Evolutionary conservation across 2,329 filamentous ascomycete genomes (phyloP).

Genomic region (Ceratocystis alfenasii): DNA sequence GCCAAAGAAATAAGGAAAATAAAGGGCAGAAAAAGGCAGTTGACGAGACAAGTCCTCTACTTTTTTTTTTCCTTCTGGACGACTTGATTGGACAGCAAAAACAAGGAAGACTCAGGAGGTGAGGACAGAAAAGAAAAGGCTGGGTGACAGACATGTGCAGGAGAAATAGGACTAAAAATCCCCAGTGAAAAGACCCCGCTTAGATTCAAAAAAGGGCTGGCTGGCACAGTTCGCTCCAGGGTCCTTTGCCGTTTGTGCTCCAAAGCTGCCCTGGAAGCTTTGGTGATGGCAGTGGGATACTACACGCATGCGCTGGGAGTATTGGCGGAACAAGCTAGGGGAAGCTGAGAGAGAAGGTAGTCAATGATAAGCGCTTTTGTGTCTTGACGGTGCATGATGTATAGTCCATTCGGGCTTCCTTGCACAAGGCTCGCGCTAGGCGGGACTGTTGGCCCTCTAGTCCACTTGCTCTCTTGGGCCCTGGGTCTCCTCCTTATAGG

Average conservation of each 20-base stretch:
- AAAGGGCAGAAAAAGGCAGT: background rate
- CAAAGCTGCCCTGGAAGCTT: background rate
- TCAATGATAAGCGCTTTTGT: too few relatives aligned
- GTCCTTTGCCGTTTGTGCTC: background rate
- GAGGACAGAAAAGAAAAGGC: background rate
- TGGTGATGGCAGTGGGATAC: background rate
- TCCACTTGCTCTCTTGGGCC: background rate
- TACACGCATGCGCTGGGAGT: background rate
- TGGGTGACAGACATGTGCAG: background rate
- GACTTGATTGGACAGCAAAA: background rate
- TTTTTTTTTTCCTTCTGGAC: background rate
- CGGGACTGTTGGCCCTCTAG: background rate
- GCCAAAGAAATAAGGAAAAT: background rate
- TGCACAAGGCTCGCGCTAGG: too few relatives aligned
- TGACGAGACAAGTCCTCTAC: too few relatives aligned
- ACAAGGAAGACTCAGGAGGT: slow-evolving; percentile 3
- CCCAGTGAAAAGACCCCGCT: background rate
- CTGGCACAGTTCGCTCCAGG: background rate
- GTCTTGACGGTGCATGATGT: too few relatives aligned
- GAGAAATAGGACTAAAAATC: background rate
- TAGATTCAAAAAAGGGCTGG: background rate
- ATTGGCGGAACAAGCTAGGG: too few relatives aligned
- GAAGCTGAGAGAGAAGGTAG: too few relatives aligned
- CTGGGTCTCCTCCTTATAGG: background rate
- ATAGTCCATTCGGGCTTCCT: too few relatives aligned